A percentile compares a stretch with the other conserved stretches of the same genome.
phyloP scores from a whole-genome alignment of 2,329 filamentous ascomycete genomes.

The Pseudogymnoascus sp. region DNA sequence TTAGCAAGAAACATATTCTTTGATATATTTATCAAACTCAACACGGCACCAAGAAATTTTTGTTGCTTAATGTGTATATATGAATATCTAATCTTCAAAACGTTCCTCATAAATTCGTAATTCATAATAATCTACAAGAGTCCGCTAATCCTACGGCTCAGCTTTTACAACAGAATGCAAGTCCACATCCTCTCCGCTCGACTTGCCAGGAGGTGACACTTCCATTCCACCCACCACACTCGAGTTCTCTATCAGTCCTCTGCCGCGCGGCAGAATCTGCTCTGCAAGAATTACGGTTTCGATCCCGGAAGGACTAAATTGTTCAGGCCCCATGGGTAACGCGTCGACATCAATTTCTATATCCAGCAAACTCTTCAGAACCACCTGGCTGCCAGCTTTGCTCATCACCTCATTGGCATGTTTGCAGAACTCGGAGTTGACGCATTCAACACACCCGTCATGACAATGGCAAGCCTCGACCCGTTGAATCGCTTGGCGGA shows the following conservation, averaged over 20 bases:
- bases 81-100: neutral
- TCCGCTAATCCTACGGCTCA: neutral
- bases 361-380: slow-evolving; percentile 67
- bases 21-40: neutral
- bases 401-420: slow-evolving; percentile 88
- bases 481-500: slow-evolving; percentile 65
- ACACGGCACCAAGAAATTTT: neutral
- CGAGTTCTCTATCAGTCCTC: neutral
- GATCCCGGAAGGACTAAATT: slow-evolving; percentile 58
- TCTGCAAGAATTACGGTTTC: slow-evolving; percentile 74
- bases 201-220: neutral
- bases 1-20: neutral
- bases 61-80: neutral
- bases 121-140: neutral
- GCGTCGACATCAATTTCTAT: slow-evolving; percentile 71
- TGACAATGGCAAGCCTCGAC: slow-evolving; percentile 69
- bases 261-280: slow-evolving; percentile 40
- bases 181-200: neutral
- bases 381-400: slow-evolving; percentile 76
- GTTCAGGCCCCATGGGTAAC: slow-evolving; percentile 79
- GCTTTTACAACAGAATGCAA: neutral
- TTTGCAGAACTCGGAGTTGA: slow-evolving; percentile 74
- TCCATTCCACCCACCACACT: neutral
- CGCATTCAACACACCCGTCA: slow-evolving; percentile 82
- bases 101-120: neutral